A percentile compares a stretch with the other conserved stretches of the same genome.
phyloP scores from a whole-genome alignment of 2,329 filamentous ascomycete genomes.

The Pseudogymnoascus sp. region DNA sequence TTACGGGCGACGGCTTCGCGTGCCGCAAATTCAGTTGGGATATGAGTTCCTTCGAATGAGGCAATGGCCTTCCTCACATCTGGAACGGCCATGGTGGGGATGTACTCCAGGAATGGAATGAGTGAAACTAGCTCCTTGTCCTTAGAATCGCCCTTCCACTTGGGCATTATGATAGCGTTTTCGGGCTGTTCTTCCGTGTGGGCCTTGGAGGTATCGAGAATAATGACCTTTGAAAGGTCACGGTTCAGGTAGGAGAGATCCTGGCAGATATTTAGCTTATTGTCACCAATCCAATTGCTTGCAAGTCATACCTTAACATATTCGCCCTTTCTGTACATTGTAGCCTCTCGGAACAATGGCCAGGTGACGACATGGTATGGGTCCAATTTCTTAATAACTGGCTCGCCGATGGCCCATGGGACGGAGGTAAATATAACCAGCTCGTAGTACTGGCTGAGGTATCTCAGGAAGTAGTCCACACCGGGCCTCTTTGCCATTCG shows the following conservation, averaged over 20 bases:
- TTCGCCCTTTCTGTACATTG: slow-evolving; percentile 89
- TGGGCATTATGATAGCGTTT: slow-evolving; percentile 84
- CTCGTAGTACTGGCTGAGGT: slow-evolving; percentile 96
- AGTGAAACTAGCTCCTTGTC: slow-evolving; percentile 82
- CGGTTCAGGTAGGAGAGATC: slow-evolving; percentile 97
- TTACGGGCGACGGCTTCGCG: slow-evolving; percentile 79
- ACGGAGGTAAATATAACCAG: slow-evolving; percentile 91
- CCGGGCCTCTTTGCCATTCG: slow-evolving; percentile 89
- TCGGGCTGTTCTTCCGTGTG: slow-evolving; percentile 90
- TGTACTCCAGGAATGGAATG: slow-evolving; percentile 95
- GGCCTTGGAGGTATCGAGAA: slow-evolving; percentile 76
- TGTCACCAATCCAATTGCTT: not conserved
- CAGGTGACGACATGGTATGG: slow-evolving; percentile 93
- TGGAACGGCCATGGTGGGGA: slow-evolving; percentile 83
- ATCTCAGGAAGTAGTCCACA: slow-evolving; percentile 93
- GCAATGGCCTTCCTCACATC: slow-evolving; percentile 82
- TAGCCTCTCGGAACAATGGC: slow-evolving; percentile 93
- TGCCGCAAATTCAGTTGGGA: slow-evolving; percentile 81
- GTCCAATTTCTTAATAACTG: slow-evolving; percentile 85
- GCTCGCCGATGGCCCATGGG: slow-evolving; percentile 75
- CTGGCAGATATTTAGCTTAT: slow-evolving; percentile 36
- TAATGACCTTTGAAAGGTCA: slow-evolving; percentile 87
- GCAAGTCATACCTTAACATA: slow-evolving; percentile 70
- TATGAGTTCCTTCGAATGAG: slow-evolving; percentile 81
- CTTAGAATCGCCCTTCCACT: slow-evolving; percentile 76